Evolutionary conservation across 1,139 yeast genomes (phyloP).

Genomic region (Blastobotrys ciferrii): DNA sequence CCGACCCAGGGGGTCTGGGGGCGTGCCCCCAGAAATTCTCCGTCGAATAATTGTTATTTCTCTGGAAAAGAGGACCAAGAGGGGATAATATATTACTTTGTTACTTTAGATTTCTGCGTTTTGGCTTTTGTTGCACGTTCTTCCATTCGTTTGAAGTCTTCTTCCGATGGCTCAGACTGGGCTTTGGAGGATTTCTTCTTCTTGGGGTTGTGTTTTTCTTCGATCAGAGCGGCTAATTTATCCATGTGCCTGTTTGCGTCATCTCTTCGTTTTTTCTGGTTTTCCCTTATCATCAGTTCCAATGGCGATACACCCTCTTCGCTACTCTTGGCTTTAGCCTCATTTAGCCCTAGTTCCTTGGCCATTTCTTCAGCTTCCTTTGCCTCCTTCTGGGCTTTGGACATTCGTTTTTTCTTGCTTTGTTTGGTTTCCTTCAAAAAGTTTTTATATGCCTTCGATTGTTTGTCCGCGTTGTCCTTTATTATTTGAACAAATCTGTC

Average conservation of each 20-base stretch:
- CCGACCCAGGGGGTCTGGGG: too few species aligned
- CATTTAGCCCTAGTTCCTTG: conserved; percentile 45
- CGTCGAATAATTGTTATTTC: not conserved
- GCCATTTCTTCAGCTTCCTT: conserved; percentile 65
- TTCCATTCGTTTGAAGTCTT: conserved; percentile 44
- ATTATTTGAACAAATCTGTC: conserved; percentile 62
- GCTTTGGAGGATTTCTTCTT: conserved; percentile 38
- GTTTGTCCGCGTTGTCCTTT: conserved; percentile 42
- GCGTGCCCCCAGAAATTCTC: too few species aligned
- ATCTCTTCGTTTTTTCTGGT: conserved; percentile 18
- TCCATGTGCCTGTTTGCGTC: conserved; percentile 41
- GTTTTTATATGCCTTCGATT: conserved; percentile 40
- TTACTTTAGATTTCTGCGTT: conserved; percentile 8
- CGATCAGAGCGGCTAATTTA: conserved; percentile 50
- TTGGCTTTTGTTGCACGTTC: conserved; percentile 16
- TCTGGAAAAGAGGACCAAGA: not conserved
- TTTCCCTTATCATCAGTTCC: conserved; percentile 29
- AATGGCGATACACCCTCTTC: conserved; percentile 27
- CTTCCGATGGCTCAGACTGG: conserved; percentile 35
- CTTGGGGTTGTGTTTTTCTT: conserved; percentile 49
- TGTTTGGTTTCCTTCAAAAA: conserved; percentile 58
- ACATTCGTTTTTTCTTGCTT: conserved; percentile 53
- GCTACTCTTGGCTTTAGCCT: conserved; percentile 30
- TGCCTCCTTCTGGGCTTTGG: conserved; percentile 57
- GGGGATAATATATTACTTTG: conserved; percentile 5